These are phyloP conservation scores for Psilocybe azurescens DNA, from an alignment of 768 basidiomycete species.

Conservation along the genomic window DNA sequence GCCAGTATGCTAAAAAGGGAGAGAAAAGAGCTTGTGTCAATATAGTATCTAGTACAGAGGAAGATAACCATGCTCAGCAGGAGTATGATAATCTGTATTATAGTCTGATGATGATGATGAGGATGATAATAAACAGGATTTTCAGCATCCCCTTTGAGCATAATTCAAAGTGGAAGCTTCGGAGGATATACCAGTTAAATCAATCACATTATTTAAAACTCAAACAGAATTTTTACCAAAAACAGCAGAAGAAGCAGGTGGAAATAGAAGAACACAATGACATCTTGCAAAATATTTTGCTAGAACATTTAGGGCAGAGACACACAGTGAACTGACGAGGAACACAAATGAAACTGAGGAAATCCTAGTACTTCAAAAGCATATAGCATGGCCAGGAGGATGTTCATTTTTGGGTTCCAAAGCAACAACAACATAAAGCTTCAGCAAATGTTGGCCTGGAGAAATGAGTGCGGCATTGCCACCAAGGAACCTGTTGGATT, in stretches of 20 bases:
- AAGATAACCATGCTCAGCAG: constrained; percentile 24
- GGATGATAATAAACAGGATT: not conserved
- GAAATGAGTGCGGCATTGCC: too few relatives aligned
- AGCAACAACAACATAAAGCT: not conserved
- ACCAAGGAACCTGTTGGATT: too few relatives aligned
- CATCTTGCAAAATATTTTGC: not conserved
- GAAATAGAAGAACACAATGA: too few relatives aligned
- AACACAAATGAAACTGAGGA: not conserved
- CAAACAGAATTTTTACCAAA: too few relatives aligned
- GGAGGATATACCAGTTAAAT: too few relatives aligned
- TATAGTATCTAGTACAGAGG: not conserved
- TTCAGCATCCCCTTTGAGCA: constrained; percentile 16
- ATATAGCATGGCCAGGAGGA: not conserved
- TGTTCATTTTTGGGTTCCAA: not conserved
- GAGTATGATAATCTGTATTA: constrained; percentile 32
- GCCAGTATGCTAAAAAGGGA: constrained; percentile 26
- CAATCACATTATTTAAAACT: too few relatives aligned
- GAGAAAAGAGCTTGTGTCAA: constrained; percentile 24
- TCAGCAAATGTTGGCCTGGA: too few relatives aligned
- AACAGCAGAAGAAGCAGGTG: too few relatives aligned
- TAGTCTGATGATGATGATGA: constrained; percentile 19
- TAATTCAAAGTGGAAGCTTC: too few relatives aligned
- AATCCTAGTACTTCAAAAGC: not conserved
- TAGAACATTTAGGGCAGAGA: too few relatives aligned
- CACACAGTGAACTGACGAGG: too few relatives aligned